phyloP scores from a whole-genome alignment of 306 rosid genomes.

The Castanea crenata region DNA sequence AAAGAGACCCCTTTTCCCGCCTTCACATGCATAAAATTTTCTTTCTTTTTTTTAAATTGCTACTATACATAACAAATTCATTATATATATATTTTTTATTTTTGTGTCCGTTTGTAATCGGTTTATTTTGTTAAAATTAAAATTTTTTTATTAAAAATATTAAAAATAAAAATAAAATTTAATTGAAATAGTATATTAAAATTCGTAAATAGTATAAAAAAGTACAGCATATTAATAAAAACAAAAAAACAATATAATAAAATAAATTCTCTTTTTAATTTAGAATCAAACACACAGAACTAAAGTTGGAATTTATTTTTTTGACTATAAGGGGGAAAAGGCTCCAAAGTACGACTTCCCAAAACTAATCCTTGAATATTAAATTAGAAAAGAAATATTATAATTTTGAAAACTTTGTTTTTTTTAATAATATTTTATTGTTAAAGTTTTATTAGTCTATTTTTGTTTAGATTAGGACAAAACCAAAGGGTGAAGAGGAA shows the following conservation, averaged over 20 bases:
- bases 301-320: conserved; percentile 4
- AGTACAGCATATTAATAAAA: too few species aligned
- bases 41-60: not conserved
- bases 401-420: not conserved
- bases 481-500: not conserved
- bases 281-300: too few species aligned
- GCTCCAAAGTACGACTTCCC: conserved; percentile 25
- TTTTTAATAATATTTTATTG: not conserved
- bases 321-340: conserved; percentile 30
- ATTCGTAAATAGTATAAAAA: too few species aligned
- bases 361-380: conserved; percentile 23
- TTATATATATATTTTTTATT: not conserved
- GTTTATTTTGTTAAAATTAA: not conserved
- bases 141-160: too few species aligned
- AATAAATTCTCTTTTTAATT: not conserved
- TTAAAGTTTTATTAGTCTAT: too few species aligned
- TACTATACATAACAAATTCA: too few species aligned
- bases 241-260: too few species aligned
- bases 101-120: too few species aligned
- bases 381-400: not conserved
- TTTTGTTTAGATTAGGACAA: not conserved
- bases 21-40: conserved; percentile 16
- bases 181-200: too few species aligned
- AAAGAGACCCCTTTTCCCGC: conserved; percentile 35
- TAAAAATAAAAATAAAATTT: too few species aligned